Conservation (phyloP, 2,329 filamentous ascomycete genomes). For the Paramyrothecium roridum region DNA sequence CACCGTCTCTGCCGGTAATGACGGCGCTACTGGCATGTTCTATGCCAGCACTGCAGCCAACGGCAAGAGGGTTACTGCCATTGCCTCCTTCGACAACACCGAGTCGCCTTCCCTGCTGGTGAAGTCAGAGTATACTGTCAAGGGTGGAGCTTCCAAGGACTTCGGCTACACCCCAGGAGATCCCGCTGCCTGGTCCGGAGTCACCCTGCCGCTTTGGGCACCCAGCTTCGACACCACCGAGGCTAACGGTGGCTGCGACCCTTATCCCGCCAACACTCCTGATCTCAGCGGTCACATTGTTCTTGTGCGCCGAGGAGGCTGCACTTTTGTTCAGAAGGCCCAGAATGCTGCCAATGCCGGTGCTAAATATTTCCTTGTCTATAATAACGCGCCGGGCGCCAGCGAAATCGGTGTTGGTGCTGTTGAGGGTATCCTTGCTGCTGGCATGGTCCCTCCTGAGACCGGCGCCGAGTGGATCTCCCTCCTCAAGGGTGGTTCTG, state of each 20-base stretch:
- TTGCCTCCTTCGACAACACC: constrained; percentile 49
- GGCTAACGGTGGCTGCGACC: constrained; percentile 46
- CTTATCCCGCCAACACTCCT: constrained; percentile 50
- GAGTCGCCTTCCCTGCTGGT: constrained; percentile 39
- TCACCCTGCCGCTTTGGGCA: constrained; percentile 47
- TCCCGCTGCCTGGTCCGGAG: constrained; percentile 38
- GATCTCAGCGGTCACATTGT: constrained; percentile 57
- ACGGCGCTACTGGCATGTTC: constrained; percentile 43
- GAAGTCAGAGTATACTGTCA: constrained; percentile 36
- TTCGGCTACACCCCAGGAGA: constrained; percentile 43
- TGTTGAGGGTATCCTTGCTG: constrained; percentile 28
- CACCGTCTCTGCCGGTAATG: constrained; percentile 51
- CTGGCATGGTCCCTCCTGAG: constrained; percentile 37
- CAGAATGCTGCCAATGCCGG: constrained; percentile 50
- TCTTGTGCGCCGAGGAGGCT: constrained; percentile 57
- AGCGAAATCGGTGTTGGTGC: constrained; percentile 25
- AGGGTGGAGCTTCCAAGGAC: constrained; percentile 22
- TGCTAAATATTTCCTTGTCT: constrained; percentile 59
- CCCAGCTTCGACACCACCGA: constrained; percentile 46
- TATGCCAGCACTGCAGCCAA: constrained; percentile 46
- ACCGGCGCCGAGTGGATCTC: constrained; percentile 42
- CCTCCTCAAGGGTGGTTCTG: constrained; percentile 37
- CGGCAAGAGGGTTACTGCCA: constrained; percentile 42
- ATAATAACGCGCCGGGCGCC: constrained; percentile 48
- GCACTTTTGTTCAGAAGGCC: constrained; percentile 53